Conservation (phyloP, 805 yeast genomes). For the Saturnispora besseyi region DNA sequence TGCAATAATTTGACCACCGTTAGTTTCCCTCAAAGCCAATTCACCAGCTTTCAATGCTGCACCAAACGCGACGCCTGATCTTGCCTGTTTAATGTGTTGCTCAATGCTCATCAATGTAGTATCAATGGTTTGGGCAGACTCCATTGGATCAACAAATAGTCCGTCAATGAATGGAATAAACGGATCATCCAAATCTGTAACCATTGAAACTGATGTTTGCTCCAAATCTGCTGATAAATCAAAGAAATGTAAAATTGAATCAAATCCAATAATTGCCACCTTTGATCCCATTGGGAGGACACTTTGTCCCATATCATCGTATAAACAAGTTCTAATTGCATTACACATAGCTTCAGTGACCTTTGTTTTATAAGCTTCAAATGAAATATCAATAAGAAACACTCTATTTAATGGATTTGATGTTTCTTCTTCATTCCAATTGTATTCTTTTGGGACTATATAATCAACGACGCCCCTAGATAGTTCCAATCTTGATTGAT, state of each 20-base stretch:
- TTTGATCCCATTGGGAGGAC: conserved; percentile 36
- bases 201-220: conserved; percentile 48
- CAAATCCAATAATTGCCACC: conserved; percentile 69
- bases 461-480: conserved; percentile 80
- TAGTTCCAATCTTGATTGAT: conserved; percentile 61
- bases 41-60: conserved; percentile 66
- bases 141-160: conserved; percentile 69
- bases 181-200: conserved; percentile 66
- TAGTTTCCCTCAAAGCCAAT: conserved; percentile 49
- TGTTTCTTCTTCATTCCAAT: conserved; percentile 29
- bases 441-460: conserved; percentile 65
- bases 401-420: conserved; percentile 19
- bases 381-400: conserved; percentile 62
- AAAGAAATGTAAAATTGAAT: conserved; percentile 62
- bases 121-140: conserved; percentile 54
- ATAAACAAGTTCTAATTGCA: conserved; percentile 41
- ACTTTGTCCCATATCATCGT: conserved; percentile 30
- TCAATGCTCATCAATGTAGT: conserved; percentile 58
- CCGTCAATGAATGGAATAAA: conserved; percentile 77
- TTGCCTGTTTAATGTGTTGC: conserved; percentile 31
- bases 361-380: conserved; percentile 61
- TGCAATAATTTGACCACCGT: conserved; percentile 79
- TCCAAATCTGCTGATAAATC: conserved; percentile 51
- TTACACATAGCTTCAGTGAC: conserved; percentile 12
- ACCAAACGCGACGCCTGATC: conserved; percentile 65